Conservation (phyloP, 1,284 basidiomycete genomes). For the Ganoderma sinense region DNA sequence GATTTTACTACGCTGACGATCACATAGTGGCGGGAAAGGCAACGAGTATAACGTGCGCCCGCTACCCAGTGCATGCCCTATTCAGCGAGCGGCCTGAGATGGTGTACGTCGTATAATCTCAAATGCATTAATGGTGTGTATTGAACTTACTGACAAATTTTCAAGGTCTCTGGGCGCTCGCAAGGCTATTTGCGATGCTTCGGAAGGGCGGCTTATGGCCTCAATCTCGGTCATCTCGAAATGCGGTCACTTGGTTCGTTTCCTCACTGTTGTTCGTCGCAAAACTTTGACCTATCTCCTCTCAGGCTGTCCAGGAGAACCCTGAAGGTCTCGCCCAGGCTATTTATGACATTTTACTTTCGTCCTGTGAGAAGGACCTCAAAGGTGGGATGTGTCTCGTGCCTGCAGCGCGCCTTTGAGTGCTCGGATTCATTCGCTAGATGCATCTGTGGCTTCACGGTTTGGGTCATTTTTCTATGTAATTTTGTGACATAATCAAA, state of each 20-base stretch:
- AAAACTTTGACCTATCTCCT: neutral
- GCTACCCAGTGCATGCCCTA: constrained; percentile 11
- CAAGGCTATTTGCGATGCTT: neutral
- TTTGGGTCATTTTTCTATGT: no score
- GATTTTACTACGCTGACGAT: constrained; percentile 6
- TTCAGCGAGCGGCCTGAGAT: constrained; percentile 7
- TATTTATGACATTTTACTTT: neutral
- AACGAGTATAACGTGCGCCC: constrained; percentile 3
- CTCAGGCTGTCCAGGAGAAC: constrained; percentile 3
- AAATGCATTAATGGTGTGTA: no score
- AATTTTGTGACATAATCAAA: no score
- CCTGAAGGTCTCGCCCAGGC: constrained; percentile 5
- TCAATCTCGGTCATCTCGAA: neutral
- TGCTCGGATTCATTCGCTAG: no score
- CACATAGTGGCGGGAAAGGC: constrained; percentile 8
- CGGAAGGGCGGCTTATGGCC: neutral
- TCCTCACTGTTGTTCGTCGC: neutral
- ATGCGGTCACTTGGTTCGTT: neutral
- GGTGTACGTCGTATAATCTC: constrained; percentile 2
- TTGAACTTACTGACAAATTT: neutral
- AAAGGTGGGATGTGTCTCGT: neutral
- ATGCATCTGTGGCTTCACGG: no score
- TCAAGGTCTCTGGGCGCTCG: neutral
- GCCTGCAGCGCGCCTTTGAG: neutral
- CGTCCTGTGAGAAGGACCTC: neutral